Evolutionary conservation across 192 early-diverging fungal genomes (phyloP), one percentile per base, ranked within the genome.

Genomic region (Pilaira anomala): DNA sequence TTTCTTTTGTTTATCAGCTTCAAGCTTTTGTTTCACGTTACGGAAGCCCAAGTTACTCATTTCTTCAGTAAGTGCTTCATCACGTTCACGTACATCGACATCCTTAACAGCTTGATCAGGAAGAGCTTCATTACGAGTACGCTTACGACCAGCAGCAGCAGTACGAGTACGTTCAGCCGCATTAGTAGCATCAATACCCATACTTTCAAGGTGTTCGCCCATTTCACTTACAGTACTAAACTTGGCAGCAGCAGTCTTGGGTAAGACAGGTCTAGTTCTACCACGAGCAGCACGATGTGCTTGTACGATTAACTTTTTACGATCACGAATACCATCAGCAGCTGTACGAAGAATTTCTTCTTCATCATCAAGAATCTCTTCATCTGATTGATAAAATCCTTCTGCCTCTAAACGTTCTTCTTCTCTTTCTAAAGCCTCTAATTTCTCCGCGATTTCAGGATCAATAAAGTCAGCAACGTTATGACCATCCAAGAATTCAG

Each of bases 391-490:
- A 79, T 99, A 99, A 76, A 93, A 88, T 26, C 96, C 96, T 76
- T 97, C 91, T 42, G 91, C 88, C n/a, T 84, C 88, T 24, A 99
- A 78, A 51, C 88, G 80, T 78, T 97, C 96, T 80, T 99, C 98
- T 76, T 99, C 98, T 64, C 88, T 85, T 75, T 99, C 96, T 33
- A 99, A 83, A 63, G 88, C 94, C 22, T 92, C 95, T 64, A 99
- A 78, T 69, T 90, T 90, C 74, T 95, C 92, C 68, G 94, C 94
- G 74, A 99, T 98, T 4, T 98, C 94, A 28, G 96, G 82, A 80
- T 99, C 98, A 72, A 98, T 80, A 76, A 98, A 99, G 81, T 99
- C 98, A 19, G 93, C 93, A 33, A 99, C 85, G 79, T 99, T 99
- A 82, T 94, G 92, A 69, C 96, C 96, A 69, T 98, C 88, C 87